A percentile compares a stretch with the other conserved stretches of the same genome.
Evolutionary conservation across 2,329 filamentous ascomycete species (phyloP).

Genomic region (Fusarium piperis): DNA sequence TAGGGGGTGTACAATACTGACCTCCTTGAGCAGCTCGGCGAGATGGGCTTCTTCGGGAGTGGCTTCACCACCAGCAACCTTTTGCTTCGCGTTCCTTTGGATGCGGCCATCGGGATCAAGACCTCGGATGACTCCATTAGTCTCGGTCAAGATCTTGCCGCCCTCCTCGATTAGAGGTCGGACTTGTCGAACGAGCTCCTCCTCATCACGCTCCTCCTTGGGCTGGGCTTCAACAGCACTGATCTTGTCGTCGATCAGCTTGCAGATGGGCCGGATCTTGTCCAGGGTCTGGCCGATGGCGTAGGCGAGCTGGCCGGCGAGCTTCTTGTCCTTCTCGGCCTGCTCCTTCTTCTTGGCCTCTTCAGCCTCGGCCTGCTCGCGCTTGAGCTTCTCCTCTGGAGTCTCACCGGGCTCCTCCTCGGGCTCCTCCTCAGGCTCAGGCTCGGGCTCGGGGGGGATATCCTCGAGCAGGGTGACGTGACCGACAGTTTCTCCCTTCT

Average conservation of each 20-base stretch:
- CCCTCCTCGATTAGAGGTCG: slow-evolving; percentile 91
- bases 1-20: slow-evolving; percentile 38
- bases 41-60: slow-evolving; percentile 82
- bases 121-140: slow-evolving; percentile 86
- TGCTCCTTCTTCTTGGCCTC: slow-evolving; percentile 64
- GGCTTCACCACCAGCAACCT: slow-evolving; percentile 72
- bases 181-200: slow-evolving; percentile 85
- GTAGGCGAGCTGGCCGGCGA: slow-evolving; percentile 78
- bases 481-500: slow-evolving; percentile 72
- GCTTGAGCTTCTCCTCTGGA: slow-evolving; percentile 23
- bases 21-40: slow-evolving; percentile 84
- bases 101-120: slow-evolving; percentile 91
- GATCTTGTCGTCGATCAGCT: slow-evolving; percentile 86
- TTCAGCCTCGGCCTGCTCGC: slow-evolving; percentile 50
- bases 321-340: slow-evolving; percentile 74
- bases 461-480: slow-evolving; percentile 74
- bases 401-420: slow-evolving; percentile 64
- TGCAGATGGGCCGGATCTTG: slow-evolving; percentile 84
- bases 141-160: slow-evolving; percentile 81
- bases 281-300: slow-evolving; percentile 84
- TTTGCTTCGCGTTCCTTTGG: slow-evolving; percentile 84
- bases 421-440: slow-evolving; percentile 64
- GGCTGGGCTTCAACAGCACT: slow-evolving; percentile 82
- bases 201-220: slow-evolving; percentile 89
- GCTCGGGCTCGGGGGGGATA: slow-evolving; percentile 61